Evolutionary conservation across 1,284 basidiomycete species (phyloP), one percentile per base, ranked within the genome.

Genomic region (Ceratobasidium sp.): DNA sequence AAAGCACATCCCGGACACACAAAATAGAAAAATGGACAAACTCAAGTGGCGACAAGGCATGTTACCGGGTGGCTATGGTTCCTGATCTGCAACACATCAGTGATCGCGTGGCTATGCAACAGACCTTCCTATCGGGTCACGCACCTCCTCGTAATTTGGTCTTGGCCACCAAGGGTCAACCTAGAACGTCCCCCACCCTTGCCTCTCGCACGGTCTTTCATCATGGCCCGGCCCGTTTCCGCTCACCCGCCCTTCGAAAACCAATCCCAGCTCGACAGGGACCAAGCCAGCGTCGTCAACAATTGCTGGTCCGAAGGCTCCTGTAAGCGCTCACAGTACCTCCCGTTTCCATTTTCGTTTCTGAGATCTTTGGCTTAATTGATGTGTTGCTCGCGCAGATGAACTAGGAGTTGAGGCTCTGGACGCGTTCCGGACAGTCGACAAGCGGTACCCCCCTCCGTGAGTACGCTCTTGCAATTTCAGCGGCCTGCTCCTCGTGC

Each of bases 261-360:
- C 49, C 49, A 67, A 67, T 28, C 32, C 8, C 63, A 52, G 30
- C 28, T 67, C 26, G 26, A 14, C 4, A 54, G 32, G 26, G 63
- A 67, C 49, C 63, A 67, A 26, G 35, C 21, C 4, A 52, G n/a
- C 28, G 49, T 67, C n/a, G 63, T 67, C 13, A 67, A 67, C 35
- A 67, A 67, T 44, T 67, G 63, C 43, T 67, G 63, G 63, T 67
- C 63, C 26, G 63, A 67, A 54, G 63, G 63, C 18, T 52, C 47
- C 16, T 67, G 63, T 67, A 43, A 50, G 63, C 55, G 35, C 13
- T 21, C 30, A 38, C 23, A 18, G 43, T 44, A 11, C 9, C 43
- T 18, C 43, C 9, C 43, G 9, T 44, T 9, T 11, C 43, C 43
- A 44, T 18, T 11, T 30, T 11, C 28, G 16, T 28, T 55, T 55